Evolutionary conservation across 352 stramenopile genomes (phyloP), one percentile per base, ranked within the genome.

Genomic region (Pythium sukuiense): DNA sequence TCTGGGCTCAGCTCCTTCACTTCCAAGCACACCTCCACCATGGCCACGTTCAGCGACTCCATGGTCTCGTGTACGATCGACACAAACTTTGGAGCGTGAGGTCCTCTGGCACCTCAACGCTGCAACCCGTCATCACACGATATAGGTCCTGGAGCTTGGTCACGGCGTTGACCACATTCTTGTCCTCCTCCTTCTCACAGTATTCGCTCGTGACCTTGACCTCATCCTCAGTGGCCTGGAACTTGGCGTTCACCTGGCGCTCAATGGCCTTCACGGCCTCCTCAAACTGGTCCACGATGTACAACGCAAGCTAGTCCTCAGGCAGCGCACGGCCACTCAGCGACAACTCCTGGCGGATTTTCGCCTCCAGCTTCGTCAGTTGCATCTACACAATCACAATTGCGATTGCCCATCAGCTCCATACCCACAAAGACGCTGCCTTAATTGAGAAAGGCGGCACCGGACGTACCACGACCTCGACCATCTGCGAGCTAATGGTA

Each of bases 41-140:
- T 95, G 55, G 87, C 87, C 64, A 95, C 82, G 70, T 95, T 95
- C 58, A 95, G 75, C 60, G 85, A 92, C 74, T 95, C 87, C 87
- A 95, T 95, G 26, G 87, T 93, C 75, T 95, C 87, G 62, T 95
- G 84, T 85, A 95, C 93, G 77, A 95, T 95, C 72, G 81, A 72
- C 55, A 95, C 88, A 63, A 95, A 95, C 83, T 84, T 41, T 80
- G 77, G 33, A 95, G 77, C 67, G 87, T 93, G 27, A 95, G 75
- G 70, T 95, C 85, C 9, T 77, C 77, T 2, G 87, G 87, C 16
- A 95, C 85, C 49, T 95, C 87, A 9, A 93, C 87, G 70, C 83
- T 81, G 60, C 82, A 82, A 54, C 87, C 87, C 27, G 85, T 95
- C 85, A 95, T 95, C 57, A 95, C 85, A 37, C 85, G 85, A 77